Conservation (phyloP, 306 rosid genomes). For the Begonia fuchsioides region DNA sequence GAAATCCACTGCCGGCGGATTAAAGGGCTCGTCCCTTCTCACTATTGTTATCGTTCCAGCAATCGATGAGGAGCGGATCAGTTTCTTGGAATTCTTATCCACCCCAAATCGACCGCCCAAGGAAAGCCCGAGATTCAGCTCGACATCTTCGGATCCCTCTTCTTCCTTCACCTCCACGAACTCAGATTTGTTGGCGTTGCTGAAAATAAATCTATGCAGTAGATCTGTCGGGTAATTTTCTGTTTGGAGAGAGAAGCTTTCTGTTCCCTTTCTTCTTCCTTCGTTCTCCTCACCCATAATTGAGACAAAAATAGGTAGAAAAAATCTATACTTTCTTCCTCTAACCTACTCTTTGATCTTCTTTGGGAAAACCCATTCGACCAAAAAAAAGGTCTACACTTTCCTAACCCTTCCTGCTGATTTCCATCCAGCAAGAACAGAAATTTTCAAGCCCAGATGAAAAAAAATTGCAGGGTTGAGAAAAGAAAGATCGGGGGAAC, state of each 20-base stretch:
- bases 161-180: constrained; percentile 10
- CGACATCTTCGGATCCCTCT: constrained; percentile 40
- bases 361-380: constrained; percentile 22
- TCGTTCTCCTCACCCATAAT: constrained; percentile 39
- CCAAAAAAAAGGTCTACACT: not conserved
- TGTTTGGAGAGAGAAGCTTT: constrained; percentile 22
- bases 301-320: not conserved
- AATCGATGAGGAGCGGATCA: constrained; percentile 59
- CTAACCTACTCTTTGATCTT: constrained; percentile 5
- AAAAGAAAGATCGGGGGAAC: constrained; percentile 1
- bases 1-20: constrained; percentile 17
- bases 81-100: constrained; percentile 44
- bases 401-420: too few species aligned
- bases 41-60: constrained; percentile 53
- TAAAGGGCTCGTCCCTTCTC: constrained; percentile 20
- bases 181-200: constrained; percentile 12
- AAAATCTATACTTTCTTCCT: not conserved
- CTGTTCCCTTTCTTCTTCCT: constrained; percentile 27
- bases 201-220: constrained; percentile 39
- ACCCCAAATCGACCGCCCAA: constrained; percentile 87
- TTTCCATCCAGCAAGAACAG: too few species aligned
- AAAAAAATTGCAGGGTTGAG: too few species aligned
- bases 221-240: constrained; percentile 75
- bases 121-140: constrained; percentile 77
- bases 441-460: too few species aligned